These are phyloP conservation scores for Coemansia erecta DNA, from an alignment of 192 early-diverging fungal genomes.

Conservation along the genomic window DNA sequence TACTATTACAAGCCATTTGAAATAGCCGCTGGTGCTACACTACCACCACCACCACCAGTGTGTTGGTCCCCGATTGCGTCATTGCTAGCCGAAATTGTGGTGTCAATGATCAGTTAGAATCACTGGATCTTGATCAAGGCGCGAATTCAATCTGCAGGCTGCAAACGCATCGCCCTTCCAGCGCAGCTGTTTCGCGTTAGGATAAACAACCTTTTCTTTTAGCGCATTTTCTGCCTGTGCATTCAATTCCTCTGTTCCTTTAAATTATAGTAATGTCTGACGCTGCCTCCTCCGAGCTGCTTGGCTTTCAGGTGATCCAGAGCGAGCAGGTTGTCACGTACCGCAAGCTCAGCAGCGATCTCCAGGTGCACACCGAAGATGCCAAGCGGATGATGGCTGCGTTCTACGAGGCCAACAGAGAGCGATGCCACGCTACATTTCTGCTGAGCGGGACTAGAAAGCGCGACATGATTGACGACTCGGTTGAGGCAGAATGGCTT, in stretches of 20 bases:
- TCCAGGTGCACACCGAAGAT: constrained; percentile 37
- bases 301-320: constrained; percentile 32
- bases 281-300: constrained; percentile 17
- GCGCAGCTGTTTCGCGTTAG: too few species aligned
- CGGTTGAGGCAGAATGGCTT: constrained; percentile 13
- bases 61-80: too few species aligned
- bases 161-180: too few species aligned
- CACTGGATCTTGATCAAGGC: not conserved
- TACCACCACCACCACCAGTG: too few species aligned
- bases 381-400: constrained; percentile 39
- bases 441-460: constrained; percentile 23
- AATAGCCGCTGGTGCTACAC: too few species aligned
- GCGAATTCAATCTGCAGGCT: too few species aligned
- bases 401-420: constrained; percentile 29
- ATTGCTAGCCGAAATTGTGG: not conserved
- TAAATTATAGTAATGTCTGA: not conserved
- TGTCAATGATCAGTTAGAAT: not conserved
- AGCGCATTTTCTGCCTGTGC: not conserved
- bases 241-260: not conserved
- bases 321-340: constrained; percentile 48
- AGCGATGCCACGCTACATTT: constrained; percentile 39
- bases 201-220: not conserved
- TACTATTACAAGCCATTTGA: too few species aligned
- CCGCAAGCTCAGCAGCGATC: constrained; percentile 47
- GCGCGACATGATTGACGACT: not conserved